These are phyloP conservation scores for Hirsutella minnesotensis DNA, from an alignment of 2,329 filamentous ascomycete genomes.

Conservation along the genomic window DNA sequence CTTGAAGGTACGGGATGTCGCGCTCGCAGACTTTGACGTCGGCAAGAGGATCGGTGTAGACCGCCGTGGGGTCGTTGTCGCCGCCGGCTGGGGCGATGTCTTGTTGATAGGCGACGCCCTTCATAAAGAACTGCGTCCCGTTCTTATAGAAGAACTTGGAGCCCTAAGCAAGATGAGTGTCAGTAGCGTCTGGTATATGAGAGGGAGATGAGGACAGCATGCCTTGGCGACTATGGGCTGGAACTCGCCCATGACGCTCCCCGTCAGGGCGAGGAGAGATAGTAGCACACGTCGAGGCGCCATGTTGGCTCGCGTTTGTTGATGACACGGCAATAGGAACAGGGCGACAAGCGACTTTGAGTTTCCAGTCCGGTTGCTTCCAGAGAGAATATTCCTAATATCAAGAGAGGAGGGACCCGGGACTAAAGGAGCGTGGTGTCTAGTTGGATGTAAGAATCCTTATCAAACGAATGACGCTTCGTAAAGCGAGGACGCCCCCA, in stretches of 20 bases:
- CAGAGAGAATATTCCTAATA: too few species aligned
- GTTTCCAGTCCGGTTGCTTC: too few species aligned
- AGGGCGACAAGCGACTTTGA: too few species aligned
- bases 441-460: too few species aligned
- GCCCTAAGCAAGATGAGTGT: conserved; percentile 33
- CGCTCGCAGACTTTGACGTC: conserved; percentile 62
- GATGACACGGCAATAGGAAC: not conserved
- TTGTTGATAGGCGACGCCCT: conserved; percentile 91
- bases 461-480: too few species aligned
- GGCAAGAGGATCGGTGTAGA: conserved; percentile 75
- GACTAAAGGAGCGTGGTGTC: too few species aligned
- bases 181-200: not conserved
- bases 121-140: conserved; percentile 61
- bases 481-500: too few species aligned
- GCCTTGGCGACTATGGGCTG: conserved; percentile 59
- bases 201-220: not conserved
- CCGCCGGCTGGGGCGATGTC: conserved; percentile 48
- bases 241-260: conserved; percentile 29
- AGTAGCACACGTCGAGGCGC: conserved; percentile 1
- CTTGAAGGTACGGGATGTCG: conserved; percentile 69
- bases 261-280: conserved; percentile 27
- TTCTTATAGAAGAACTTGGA: conserved; percentile 85
- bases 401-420: too few species aligned
- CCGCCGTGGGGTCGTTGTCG: conserved; percentile 28
- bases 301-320: not conserved